Conservation (phyloP, 352 stramenopile species). For the Pelagophyceae sp. region DNA sequence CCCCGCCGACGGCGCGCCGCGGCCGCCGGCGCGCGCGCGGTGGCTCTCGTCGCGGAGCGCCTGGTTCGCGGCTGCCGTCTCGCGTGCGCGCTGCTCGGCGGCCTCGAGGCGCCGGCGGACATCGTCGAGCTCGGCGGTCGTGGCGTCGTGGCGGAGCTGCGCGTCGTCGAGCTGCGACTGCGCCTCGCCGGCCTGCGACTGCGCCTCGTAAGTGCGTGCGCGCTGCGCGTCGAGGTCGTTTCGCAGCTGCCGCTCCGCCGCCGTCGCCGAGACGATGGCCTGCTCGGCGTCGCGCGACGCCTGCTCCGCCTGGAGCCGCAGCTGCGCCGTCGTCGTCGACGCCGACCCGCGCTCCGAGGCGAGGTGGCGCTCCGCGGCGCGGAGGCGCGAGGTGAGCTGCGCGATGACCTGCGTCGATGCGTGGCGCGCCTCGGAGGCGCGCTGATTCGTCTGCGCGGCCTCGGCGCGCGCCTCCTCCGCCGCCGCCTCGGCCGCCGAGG, state of each 20-base stretch:
- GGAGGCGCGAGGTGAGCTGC: neutral
- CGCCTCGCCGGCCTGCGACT: neutral
- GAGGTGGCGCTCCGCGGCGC: neutral
- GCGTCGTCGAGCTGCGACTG: neutral
- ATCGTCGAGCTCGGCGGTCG: neutral
- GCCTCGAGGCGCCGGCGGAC: neutral
- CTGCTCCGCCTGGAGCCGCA: neutral
- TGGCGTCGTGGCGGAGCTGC: neutral
- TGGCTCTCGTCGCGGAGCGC: neutral
- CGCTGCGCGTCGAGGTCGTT: neutral
- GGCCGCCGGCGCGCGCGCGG: neutral
- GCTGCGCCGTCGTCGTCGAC: neutral
- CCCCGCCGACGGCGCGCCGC: neutral
- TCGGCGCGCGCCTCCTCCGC: neutral
- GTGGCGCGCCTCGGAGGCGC: neutral
- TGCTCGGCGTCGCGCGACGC: neutral
- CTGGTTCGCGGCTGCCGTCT: neutral
- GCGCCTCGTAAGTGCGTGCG: neutral
- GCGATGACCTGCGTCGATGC: neutral
- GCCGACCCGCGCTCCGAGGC: neutral
- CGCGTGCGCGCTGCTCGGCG: neutral
- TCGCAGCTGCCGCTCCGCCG: neutral
- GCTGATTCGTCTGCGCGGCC: neutral
- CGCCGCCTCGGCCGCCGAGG: neutral
- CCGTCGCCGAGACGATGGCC: neutral